Percentiles rank a stretch among this genome's conserved stretches.
phyloP scores from a whole-genome alignment of 352 stramenopile genomes.

The Globisporangium heterothallicum region DNA sequence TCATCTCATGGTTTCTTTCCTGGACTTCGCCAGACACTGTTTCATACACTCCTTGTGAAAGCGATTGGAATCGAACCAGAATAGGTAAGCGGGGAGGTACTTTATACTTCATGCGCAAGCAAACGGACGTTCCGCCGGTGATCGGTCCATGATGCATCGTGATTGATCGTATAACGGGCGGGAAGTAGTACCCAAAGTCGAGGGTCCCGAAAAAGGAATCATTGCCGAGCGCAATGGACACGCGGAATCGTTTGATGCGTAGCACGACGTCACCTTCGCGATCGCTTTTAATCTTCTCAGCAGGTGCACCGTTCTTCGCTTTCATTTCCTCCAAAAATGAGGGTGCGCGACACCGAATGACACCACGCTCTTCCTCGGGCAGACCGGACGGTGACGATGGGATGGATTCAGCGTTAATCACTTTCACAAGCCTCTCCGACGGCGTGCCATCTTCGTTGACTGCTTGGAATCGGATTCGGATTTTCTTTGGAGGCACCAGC shows the following conservation, averaged over 20 bases:
- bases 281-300: slow-evolving; percentile 9
- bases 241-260: slow-evolving; percentile 26
- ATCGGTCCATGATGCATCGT: slow-evolving; percentile 62
- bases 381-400: no score
- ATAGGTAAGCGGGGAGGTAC: slow-evolving; percentile 41
- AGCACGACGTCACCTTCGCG: slow-evolving; percentile 7
- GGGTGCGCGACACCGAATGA: slow-evolving; percentile 39
- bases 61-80: slow-evolving; percentile 46
- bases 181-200: slow-evolving; percentile 49
- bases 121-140: slow-evolving; percentile 48
- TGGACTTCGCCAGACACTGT: slow-evolving; percentile 13
- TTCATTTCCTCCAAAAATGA: slow-evolving; percentile 59
- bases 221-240: slow-evolving; percentile 34
- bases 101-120: slow-evolving; percentile 69
- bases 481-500: slow-evolving; percentile 35
- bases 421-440: slow-evolving; percentile 22
- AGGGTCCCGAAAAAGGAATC: slow-evolving; percentile 43
- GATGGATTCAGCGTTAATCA: slow-evolving; percentile 22
- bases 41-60: slow-evolving; percentile 21
- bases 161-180: slow-evolving; percentile 52
- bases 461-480: slow-evolving; percentile 50
- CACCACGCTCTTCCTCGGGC: slow-evolving; percentile 9
- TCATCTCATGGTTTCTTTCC: background rate
- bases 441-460: slow-evolving; percentile 20
- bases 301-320: background rate